Percentiles rank a stretch among this genome's conserved stretches.
phyloP scores from a whole-genome alignment of 2,329 filamentous ascomycete species.

The Nothophaeocryptopus gaeumannii region DNA sequence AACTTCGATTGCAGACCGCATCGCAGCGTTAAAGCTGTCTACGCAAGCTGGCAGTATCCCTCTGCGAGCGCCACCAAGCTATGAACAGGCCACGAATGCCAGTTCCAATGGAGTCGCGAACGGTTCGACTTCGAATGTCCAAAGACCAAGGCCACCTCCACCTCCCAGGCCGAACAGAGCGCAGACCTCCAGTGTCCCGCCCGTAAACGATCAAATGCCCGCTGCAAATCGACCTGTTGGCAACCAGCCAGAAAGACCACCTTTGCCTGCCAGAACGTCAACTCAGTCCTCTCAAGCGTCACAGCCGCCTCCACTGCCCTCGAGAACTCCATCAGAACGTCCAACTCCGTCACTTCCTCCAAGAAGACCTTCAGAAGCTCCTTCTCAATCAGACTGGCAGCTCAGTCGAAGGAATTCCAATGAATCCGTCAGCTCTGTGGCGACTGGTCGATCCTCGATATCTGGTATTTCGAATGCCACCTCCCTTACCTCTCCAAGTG shows the following conservation, averaged over 20 bases:
- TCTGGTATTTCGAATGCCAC: conserved; percentile 48
- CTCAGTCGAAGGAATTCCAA: conserved; percentile 41
- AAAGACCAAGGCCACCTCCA: conserved; percentile 36
- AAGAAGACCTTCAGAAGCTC: conserved; percentile 42
- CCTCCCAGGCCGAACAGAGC: conserved; percentile 37
- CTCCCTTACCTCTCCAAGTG: conserved; percentile 28
- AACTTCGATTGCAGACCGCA: conserved; percentile 45
- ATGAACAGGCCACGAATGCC: conserved; percentile 21
- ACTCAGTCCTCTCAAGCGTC: conserved; percentile 34
- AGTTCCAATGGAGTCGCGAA: neutral
- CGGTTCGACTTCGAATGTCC: neutral
- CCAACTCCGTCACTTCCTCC: conserved; percentile 44
- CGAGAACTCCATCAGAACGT: conserved; percentile 36
- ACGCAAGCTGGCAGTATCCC: conserved; percentile 40
- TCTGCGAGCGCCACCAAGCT: conserved; percentile 32
- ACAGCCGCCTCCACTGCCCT: conserved; percentile 47
- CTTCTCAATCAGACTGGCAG: conserved; percentile 25
- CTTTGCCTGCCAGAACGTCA: conserved; percentile 46
- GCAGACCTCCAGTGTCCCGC: conserved; percentile 38
- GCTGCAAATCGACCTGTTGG: conserved; percentile 34
- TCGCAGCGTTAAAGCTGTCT: conserved; percentile 48
- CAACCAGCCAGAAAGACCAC: conserved; percentile 44
- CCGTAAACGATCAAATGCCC: conserved; percentile 37
- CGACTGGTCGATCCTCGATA: conserved; percentile 46
- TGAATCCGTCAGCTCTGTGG: conserved; percentile 54